Percentiles rank a stretch among this genome's conserved stretches.
These are phyloP conservation scores for Penicillium sp. DNA, from an alignment of 2,329 filamentous ascomycete species.

Conservation along the genomic window DNA sequence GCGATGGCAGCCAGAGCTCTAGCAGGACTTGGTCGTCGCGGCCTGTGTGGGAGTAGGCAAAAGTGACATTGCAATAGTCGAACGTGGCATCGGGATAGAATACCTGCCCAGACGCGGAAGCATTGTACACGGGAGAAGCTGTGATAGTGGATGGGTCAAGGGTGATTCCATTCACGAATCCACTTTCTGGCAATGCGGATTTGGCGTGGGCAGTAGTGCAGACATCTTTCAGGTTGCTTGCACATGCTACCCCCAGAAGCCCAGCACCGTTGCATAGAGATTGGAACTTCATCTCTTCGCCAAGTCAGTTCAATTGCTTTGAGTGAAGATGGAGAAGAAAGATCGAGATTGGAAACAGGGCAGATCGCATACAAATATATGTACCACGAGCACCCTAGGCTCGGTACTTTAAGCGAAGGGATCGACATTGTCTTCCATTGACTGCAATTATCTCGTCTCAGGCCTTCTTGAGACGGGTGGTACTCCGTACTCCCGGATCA, in stretches of 20 bases:
- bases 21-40: constrained; percentile 38
- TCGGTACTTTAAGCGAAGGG: no score
- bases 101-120: not conserved
- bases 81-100: not conserved
- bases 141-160: not conserved
- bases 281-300: not conserved
- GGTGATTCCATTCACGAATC: not conserved
- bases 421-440: no score
- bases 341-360: not conserved
- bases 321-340: not conserved
- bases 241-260: not conserved
- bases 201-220: not conserved
- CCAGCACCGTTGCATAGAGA: not conserved
- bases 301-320: not conserved
- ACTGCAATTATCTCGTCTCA: no score
- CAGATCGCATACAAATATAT: not conserved
- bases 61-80: constrained; percentile 49
- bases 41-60: constrained; percentile 50
- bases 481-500: no score
- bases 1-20: constrained; percentile 48
- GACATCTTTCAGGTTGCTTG: not conserved
- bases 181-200: not conserved
- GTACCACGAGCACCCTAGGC: no score
- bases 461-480: no score
- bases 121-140: not conserved